Base-by-base conservation (phyloP, 2,329 filamentous ascomycete species). In the Talaromyces pinophilus region DNA sequence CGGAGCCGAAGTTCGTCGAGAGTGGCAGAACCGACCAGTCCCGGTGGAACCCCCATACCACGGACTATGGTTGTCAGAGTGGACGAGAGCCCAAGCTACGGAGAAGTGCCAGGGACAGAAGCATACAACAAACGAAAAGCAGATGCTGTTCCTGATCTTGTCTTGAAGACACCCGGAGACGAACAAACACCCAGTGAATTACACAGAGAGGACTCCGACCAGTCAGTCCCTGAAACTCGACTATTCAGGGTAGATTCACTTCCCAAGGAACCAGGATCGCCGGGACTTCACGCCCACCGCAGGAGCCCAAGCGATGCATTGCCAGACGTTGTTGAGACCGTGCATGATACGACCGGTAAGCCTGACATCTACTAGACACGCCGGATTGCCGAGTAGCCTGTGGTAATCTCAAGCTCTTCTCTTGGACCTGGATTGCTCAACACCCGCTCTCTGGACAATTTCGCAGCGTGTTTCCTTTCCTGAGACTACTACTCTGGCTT, bases 11-110 rank as follows among this genome's bases (percentile, higher is more conserved):
- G 78, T 68, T 73, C 71, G 61, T 82, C 81, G 8, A 74, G 72
- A 82, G 70, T 81, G 70, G 25, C 15, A 33, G 42, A 35, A 11
- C 80, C 83, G 25, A 70, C 79, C 44, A 84, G 82, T 10, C 84
- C 85, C 5, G 83, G 82, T 40, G 84, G 82, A 59, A 80, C 82
- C 5, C 79, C 83, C 8, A 80, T 89, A 44, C 87, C 87, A 19
- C 84, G 81, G 70, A 88, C 85, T 5, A 78, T 89, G 10, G 86
- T 89, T 19, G 86, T 89, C 72, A 86, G 86, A 74, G 80, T 89
- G 59, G 86, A 89, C 68, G 81, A 83, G 35, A 80, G 83, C 35
- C 84, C 86, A 46, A 84, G 83, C 70, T 81, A 88, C 75, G 87
- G 87, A 22, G 87, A 90, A 64, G 81, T 88, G 7, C 86, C 87